These are phyloP conservation scores for Ephemerocybe angulata DNA, from an alignment of 768 basidiomycete species.

Conservation along the genomic window DNA sequence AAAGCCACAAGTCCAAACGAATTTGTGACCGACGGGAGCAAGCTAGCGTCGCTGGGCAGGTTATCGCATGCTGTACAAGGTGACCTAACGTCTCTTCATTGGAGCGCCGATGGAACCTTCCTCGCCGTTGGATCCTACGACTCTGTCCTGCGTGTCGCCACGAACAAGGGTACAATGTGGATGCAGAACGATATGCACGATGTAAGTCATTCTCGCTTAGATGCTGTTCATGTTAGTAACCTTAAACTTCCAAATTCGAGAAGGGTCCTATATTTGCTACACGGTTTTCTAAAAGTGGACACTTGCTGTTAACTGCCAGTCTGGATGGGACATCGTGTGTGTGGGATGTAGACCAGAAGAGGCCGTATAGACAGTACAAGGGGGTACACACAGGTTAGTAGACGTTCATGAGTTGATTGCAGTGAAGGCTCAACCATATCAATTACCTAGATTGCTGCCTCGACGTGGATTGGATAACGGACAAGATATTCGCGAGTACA, in stretches of 20 bases:
- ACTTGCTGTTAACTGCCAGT: constrained; percentile 73
- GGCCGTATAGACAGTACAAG: constrained; percentile 58
- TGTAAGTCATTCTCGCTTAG: constrained; percentile 38
- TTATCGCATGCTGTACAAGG: constrained; percentile 43
- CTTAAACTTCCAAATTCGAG: constrained; percentile 28
- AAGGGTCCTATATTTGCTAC: constrained; percentile 81
- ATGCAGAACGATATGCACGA: constrained; percentile 61
- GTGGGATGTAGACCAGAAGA: constrained; percentile 69
- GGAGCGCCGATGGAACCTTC: constrained; percentile 70
- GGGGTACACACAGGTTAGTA: constrained; percentile 59
- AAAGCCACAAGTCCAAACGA: constrained; percentile 28
- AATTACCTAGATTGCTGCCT: constrained; percentile 60
- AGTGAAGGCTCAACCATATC: not conserved
- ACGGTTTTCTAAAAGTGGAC: constrained; percentile 70
- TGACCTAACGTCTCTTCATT: constrained; percentile 75
- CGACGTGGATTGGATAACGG: constrained; percentile 77
- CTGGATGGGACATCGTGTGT: constrained; percentile 74
- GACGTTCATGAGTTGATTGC: not conserved
- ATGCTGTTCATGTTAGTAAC: not conserved
- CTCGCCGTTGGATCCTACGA: constrained; percentile 81
- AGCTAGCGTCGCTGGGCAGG: constrained; percentile 47
- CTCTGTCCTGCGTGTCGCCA: constrained; percentile 63
- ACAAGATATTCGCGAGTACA: constrained; percentile 66
- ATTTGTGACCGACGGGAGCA: constrained; percentile 28
- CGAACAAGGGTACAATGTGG: constrained; percentile 56